Evolutionary conservation across 768 basidiomycete species (phyloP), one percentile per base, ranked within the genome.

Genomic region (Pholiota molesta): DNA sequence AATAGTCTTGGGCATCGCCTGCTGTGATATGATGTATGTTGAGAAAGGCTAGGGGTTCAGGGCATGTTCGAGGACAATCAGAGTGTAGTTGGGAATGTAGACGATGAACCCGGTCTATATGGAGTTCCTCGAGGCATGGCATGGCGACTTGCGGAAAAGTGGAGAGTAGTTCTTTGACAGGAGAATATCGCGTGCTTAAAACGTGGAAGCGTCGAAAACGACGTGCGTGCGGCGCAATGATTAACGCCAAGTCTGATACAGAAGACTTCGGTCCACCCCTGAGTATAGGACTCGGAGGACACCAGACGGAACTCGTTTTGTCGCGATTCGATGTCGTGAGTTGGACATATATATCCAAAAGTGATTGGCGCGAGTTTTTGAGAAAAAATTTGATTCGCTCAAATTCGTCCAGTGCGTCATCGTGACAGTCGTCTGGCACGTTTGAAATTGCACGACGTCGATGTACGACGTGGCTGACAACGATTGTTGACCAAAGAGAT

Each of bases 81-180:
- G 49, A 58, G 35, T 58, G 57, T 8, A 58, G 45, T 51, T 51
- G 45, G 2, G 55, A 56, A 17, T 56, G 40, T 28, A 17, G 21
- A 26, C 31, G 47, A n/a, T 58, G 57, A 21, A 58, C 57, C n/a
- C 57, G 31, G 57, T 58, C 57, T 33, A 58, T 58, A 35, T 58
- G 57, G 19, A 58, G 57, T 17, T 58, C 57, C 23, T 58, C 45
- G 16, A 58, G 57, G 35, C 57, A 39, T 21, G 57, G 57, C 57
- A 58, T 58, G 10, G 47, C 31, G 11, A 58, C 47, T 28, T 58
- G 57, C 7, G 57, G 57, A 39, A 58, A 58, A 3, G 47, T 39
- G 13, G 57, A 49, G 16, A 58, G 47, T 6, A 58, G 29, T 26
- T 58, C 45, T 14, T 47, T 31, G 8, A 58, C 57, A 3, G 57